Percentiles rank a stretch among this genome's conserved stretches.
Conservation (phyloP, 345 rosid genomes). For the Aquilaria sinensis region DNA sequence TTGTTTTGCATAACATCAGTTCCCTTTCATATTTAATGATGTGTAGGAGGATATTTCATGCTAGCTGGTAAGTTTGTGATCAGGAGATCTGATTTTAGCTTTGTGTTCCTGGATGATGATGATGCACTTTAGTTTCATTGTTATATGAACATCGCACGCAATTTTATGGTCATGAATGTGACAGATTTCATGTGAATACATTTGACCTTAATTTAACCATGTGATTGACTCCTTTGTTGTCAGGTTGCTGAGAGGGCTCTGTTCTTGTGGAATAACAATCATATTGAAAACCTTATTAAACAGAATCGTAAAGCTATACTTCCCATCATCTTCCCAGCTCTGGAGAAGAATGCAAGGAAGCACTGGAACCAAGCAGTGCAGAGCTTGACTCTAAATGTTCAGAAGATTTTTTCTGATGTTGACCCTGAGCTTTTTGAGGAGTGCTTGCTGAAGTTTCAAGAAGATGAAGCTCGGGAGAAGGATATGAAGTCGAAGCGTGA, state of each 20-base stretch:
- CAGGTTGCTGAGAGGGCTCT: slow-evolving; percentile 87
- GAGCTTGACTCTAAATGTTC: slow-evolving; percentile 70
- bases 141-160: no score
- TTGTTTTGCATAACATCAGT: no score
- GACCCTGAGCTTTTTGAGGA: slow-evolving; percentile 76
- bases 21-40: no score
- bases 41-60: no score
- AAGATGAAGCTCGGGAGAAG: slow-evolving; percentile 51
- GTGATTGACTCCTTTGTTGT: neutral
- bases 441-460: slow-evolving; percentile 53
- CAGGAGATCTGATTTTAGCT: no score
- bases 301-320: slow-evolving; percentile 68
- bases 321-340: slow-evolving; percentile 66
- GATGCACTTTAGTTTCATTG: no score
- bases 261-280: slow-evolving; percentile 90
- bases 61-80: no score
- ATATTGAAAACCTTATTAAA: slow-evolving; percentile 69
- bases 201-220: no score
- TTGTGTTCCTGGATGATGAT: no score
- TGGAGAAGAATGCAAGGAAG: slow-evolving; percentile 61
- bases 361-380: slow-evolving; percentile 89
- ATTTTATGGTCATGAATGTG: no score
- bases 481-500: slow-evolving; percentile 41
- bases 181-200: no score
- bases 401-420: slow-evolving; percentile 64